Evolutionary conservation across 2,329 filamentous ascomycete genomes (phyloP).

Genomic region (Graphium sp.): DNA sequence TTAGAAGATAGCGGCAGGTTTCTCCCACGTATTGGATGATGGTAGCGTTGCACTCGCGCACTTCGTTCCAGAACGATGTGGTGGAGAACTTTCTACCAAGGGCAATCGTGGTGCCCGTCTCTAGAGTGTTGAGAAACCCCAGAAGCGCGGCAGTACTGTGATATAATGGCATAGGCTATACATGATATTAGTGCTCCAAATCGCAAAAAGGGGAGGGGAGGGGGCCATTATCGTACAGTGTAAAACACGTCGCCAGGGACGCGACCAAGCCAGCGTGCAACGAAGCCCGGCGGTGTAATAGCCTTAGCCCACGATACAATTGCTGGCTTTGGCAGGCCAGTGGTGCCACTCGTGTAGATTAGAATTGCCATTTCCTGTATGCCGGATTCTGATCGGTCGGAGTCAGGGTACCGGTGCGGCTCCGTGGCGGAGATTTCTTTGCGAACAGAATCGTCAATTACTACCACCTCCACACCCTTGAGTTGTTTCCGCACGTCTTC

Average conservation of each 20-base stretch:
- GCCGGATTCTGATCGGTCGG: constrained; percentile 30
- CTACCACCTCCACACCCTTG: constrained; percentile 40
- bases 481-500: constrained; percentile 38
- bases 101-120: constrained; percentile 47
- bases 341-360: constrained; percentile 78
- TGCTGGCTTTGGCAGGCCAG: constrained; percentile 66
- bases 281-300: constrained; percentile 33
- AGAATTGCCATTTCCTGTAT: constrained; percentile 47
- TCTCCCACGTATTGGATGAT: constrained; percentile 80
- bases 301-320: constrained; percentile 59
- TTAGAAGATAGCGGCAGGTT: constrained; percentile 66
- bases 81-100: constrained; percentile 67
- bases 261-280: constrained; percentile 38
- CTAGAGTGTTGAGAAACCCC: constrained; percentile 44
- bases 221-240: constrained; percentile 31
- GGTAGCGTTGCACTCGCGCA: constrained; percentile 53
- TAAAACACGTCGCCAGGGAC: constrained; percentile 52
- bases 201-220: constrained; percentile 1
- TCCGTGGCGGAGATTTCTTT: constrained; percentile 32
- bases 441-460: constrained; percentile 42
- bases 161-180: constrained; percentile 75
- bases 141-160: constrained; percentile 65
- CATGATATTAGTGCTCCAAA: constrained; percentile 3
- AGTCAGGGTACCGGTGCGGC: constrained; percentile 40
- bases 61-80: constrained; percentile 60